Percentiles rank a stretch among this genome's conserved stretches.
Evolutionary conservation across 257 asterid species (phyloP).

Genomic region (Lantana camara): DNA sequence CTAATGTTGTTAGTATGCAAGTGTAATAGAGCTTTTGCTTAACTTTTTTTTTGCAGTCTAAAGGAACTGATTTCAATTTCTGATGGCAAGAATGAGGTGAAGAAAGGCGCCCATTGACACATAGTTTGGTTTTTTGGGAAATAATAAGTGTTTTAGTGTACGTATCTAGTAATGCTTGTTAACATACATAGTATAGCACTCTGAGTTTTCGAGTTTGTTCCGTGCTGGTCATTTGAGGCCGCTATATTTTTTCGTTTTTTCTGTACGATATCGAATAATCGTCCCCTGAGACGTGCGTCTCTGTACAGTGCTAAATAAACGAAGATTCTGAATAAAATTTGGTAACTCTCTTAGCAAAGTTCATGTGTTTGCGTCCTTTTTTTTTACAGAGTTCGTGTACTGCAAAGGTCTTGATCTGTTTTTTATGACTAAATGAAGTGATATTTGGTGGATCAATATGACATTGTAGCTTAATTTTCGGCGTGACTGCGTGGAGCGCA

Average conservation of each 20-base stretch:
- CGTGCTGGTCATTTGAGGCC: neutral
- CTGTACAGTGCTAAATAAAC: constrained; percentile 17
- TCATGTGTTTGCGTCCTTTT: no score
- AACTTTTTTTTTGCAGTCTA: constrained; percentile 25
- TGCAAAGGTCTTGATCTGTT: no score
- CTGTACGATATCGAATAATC: neutral
- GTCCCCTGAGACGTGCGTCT: neutral
- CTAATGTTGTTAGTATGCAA: neutral
- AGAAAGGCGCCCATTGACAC: constrained; percentile 17
- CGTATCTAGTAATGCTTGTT: neutral
- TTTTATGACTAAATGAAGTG: neutral
- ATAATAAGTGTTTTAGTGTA: neutral
- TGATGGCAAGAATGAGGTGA: constrained; percentile 25
- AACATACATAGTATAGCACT: constrained; percentile 1
- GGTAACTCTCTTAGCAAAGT: neutral
- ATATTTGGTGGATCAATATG: neutral
- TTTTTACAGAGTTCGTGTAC: no score
- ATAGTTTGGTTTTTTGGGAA: neutral
- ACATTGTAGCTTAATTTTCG: neutral
- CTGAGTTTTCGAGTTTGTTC: neutral
- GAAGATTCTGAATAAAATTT: constrained; percentile 5
- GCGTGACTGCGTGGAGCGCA: neutral
- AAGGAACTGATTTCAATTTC: constrained; percentile 26
- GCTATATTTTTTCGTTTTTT: neutral
- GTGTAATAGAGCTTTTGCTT: neutral